Base-by-base conservation (phyloP, 352 stramenopile genomes). In the Pythium coloratum region DNA sequence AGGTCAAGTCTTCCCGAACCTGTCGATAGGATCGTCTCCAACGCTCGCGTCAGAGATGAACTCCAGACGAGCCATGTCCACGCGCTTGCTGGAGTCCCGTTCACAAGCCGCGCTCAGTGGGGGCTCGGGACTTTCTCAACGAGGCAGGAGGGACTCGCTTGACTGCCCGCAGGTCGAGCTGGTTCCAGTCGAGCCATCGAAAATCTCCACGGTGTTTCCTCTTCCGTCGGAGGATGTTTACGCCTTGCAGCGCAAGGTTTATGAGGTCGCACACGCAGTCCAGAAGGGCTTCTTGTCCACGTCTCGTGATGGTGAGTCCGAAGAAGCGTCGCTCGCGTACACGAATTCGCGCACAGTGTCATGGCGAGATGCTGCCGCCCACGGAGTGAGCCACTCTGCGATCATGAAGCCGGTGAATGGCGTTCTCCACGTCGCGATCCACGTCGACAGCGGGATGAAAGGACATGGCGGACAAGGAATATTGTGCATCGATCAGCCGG, bases 201-300 rank as follows among this genome's bases (percentile, higher is more conserved):
- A 76, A 20, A 90, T 93, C 50, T 86, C 82, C 5, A 90, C 84
- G 0, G 78, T 93, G 10, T 93, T 93, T 59, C 85, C 84, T 24
- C 40, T 93, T 20, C 84, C 84, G n/a, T 88, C 81, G 1, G 81
- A 89, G 59, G 84, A 93, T 54, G 76, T 88, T 1, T 90, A 89
- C 28, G 82, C 80, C 2, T 62, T 86, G 18, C 84, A 93, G 42
- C 81, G 82, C 16, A 90, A 91, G 67, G 78, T 91, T 8, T 82
- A 90, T 62, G 83, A 91, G 42, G 83, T 91, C 6, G 83, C 83
- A 0, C 79, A 90, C 50, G 82, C 85, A 18, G 83, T 91, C 8
- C 79, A 89, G 42, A 88, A 79, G 33, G 83, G 83, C 0, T 91
- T 91, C 62, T 79, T 89, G 49, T 85, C 80, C 34, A 89, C 76